Percentiles rank a stretch among this genome's conserved stretches.
These are phyloP conservation scores for Colletotrichum destructivum DNA, from an alignment of 2,329 filamentous ascomycete genomes.

Conservation along the genomic window DNA sequence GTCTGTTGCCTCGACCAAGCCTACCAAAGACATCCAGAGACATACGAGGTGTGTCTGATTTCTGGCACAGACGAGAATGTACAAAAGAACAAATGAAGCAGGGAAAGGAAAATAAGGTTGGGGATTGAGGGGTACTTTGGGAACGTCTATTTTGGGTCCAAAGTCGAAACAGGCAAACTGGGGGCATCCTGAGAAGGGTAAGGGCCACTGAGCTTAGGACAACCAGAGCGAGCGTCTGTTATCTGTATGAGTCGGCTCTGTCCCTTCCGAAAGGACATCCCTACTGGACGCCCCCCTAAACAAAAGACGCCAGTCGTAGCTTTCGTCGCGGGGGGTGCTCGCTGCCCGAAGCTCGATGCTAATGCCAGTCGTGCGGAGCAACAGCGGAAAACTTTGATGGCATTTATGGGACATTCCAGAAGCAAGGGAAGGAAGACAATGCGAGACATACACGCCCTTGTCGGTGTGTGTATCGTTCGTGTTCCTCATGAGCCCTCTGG, in stretches of 20 bases:
- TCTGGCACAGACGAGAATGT: neutral
- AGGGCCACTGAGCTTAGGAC: constrained; percentile 1
- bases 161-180: constrained; percentile 19
- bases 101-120: constrained; percentile 25
- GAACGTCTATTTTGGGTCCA: constrained; percentile 22
- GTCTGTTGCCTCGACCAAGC: neutral
- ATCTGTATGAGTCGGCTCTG: neutral
- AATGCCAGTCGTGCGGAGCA: constrained; percentile 18
- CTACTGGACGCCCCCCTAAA: neutral
- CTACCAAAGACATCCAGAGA: neutral
- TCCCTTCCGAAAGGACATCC: too few species aligned
- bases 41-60: neutral
- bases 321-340: neutral
- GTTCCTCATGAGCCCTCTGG: neutral
- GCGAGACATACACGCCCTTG: neutral
- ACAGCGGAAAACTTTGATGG: constrained; percentile 16
- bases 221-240: constrained; percentile 10
- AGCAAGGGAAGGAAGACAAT: neutral
- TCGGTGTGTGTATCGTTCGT: constrained; percentile 7
- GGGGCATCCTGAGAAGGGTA: constrained; percentile 30
- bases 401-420: constrained; percentile 34
- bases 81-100: neutral
- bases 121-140: constrained; percentile 32
- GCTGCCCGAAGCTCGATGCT: constrained; percentile 11
- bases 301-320: neutral